Evolutionary conservation across 306 rosid genomes (phyloP), one percentile per base, ranked within the genome.

Genomic region (Begonia peltatifolia): DNA sequence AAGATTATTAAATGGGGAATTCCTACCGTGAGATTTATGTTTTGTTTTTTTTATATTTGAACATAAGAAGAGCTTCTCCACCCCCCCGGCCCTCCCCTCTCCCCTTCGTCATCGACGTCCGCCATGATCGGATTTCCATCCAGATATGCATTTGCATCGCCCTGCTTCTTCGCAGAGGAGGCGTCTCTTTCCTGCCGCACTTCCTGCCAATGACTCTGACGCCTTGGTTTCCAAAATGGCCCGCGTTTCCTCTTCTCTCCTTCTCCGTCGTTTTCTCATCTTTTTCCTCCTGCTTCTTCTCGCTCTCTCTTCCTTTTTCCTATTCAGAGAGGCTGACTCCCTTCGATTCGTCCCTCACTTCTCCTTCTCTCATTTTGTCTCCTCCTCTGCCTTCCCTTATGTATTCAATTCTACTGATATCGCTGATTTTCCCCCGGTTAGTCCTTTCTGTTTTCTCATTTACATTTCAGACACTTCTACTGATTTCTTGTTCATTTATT

Each of bases 271-370:
- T 76, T 41, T 79, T 30, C 38, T 30, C 38, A 30, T 30, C 38
- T 30, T 30, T 30, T 30, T 30, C 38, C 38, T 30, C 38, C 38
- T 30, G 8, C 38, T 30, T 7, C 38, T 30, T 30, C 38, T 30
- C 8, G 38, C 72, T 54, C 78, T 83, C 70, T 75, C 71, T 13
- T 77, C 74, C 60, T 48, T 80, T 48, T 46, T 80, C 18, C 57
- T 87, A 54, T 42, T 77, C 55, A 46, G 72, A 62, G 83, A 78
- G 55, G 18, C 68, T 38, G 53, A 64, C 15, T 74, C 93, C 41
- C 55, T 62, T 55, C 70, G 71, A 22, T 65, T 79, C 60, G 65
- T 79, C 42, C 70, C 73, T 25, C 59, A 50, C 44, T 69, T 81
- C 44, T 67, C 72, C 53, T 62, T 76, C 57, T 22, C 83, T 49